Conservation (phyloP, 306 rosid genomes). For the Rosa chinensis region DNA sequence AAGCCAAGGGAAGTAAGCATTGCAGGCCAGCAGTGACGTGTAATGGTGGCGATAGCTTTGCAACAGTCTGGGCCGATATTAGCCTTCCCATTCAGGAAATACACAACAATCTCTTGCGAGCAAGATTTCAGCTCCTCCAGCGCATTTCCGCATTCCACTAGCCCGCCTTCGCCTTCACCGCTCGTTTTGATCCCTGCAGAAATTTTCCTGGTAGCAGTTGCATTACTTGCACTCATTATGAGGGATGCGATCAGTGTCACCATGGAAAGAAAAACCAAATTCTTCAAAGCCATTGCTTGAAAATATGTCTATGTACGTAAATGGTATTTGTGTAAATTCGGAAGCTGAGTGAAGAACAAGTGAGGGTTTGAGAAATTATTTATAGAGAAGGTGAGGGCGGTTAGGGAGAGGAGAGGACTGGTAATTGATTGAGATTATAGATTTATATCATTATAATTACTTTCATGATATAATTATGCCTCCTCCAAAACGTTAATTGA, state of each 20-base stretch:
- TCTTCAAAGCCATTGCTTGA: slow-evolving; percentile 20
- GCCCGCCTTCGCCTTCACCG: neutral
- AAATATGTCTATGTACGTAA: neutral
- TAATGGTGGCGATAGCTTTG: slow-evolving; percentile 33
- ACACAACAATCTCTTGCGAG: slow-evolving; percentile 32
- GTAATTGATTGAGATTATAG: neutral
- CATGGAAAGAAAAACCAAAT: slow-evolving; percentile 1
- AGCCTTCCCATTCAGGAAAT: slow-evolving; percentile 29
- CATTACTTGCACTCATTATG: neutral
- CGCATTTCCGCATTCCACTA: slow-evolving; percentile 32
- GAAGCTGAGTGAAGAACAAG: neutral
- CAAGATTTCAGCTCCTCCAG: slow-evolving; percentile 37
- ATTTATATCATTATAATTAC: neutral
- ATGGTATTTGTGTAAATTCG: neutral
- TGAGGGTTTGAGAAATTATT: neutral
- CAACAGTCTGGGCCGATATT: slow-evolving; percentile 39
- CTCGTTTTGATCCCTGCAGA: neutral
- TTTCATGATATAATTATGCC: neutral
- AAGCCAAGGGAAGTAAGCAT: slow-evolving; percentile 41
- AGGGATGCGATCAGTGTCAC: neutral
- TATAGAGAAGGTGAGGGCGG: slow-evolving; percentile 1
- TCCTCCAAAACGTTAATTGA: neutral
- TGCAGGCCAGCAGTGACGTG: slow-evolving; percentile 49
- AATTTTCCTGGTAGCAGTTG: slow-evolving; percentile 19
- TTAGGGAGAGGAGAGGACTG: slow-evolving; percentile 6